phyloP scores from a whole-genome alignment of 208 protist species.

The Leishmania guyanensis region DNA sequence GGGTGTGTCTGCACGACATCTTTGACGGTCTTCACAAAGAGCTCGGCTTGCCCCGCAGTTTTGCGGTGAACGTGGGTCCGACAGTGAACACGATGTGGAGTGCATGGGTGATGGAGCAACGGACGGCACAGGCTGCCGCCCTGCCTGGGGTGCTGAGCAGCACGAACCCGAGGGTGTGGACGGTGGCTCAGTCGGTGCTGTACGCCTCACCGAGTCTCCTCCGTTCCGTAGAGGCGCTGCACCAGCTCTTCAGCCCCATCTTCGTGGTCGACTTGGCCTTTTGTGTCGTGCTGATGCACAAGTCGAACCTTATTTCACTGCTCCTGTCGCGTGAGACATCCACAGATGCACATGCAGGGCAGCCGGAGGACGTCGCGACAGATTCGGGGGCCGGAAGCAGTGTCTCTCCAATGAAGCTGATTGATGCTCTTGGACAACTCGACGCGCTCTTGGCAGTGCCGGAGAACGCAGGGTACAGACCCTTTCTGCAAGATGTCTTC shows the following conservation, averaged over 20 bases:
- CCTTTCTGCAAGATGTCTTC: slow-evolving; percentile 63
- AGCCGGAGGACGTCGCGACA: neutral
- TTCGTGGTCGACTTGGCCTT: slow-evolving; percentile 45
- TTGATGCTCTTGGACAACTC: slow-evolving; percentile 27
- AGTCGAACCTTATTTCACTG: slow-evolving; percentile 40
- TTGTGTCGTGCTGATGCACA: slow-evolving; percentile 55
- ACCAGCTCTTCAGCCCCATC: slow-evolving; percentile 33
- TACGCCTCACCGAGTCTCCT: slow-evolving; percentile 49
- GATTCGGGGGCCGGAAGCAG: neutral
- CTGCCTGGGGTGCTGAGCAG: slow-evolving; percentile 30
- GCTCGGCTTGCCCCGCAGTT: slow-evolving; percentile 55
- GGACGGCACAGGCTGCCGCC: slow-evolving; percentile 12
- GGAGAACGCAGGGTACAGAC: slow-evolving; percentile 48
- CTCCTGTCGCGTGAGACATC: slow-evolving; percentile 16
- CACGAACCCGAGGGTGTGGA: slow-evolving; percentile 51
- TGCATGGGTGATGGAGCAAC: slow-evolving; percentile 22
- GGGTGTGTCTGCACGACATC: slow-evolving; percentile 21
- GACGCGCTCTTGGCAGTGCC: slow-evolving; percentile 35
- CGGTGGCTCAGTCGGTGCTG: slow-evolving; percentile 57
- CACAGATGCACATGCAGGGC: neutral
- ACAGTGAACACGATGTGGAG: slow-evolving; percentile 16
- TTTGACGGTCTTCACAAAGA: slow-evolving; percentile 71
- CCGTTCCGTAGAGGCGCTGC: slow-evolving; percentile 32
- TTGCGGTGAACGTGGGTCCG: neutral
- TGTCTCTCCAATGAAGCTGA: slow-evolving; percentile 3